Evolutionary conservation across 257 asterid species (phyloP).

Genomic region (Solanum pennellii): DNA sequence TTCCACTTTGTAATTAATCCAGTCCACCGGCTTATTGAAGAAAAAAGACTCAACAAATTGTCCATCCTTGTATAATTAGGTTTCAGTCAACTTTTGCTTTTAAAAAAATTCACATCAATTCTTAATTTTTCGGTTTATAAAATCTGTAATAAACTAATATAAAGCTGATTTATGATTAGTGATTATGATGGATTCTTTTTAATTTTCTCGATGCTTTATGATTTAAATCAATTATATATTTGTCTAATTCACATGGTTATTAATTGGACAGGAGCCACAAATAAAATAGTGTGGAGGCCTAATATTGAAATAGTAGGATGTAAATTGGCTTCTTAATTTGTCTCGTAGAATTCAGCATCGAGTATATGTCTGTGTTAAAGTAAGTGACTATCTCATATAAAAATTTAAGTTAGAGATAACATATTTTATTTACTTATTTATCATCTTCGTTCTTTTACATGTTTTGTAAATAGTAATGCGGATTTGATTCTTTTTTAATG

Average conservation of each 20-base stretch:
- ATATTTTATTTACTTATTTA: not conserved
- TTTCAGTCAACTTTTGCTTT: not conserved
- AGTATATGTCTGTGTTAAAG: not conserved
- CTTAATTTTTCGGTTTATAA: not conserved
- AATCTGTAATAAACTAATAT: not conserved
- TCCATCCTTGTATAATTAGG: not conserved
- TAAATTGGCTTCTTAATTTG: not conserved
- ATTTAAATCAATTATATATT: not conserved
- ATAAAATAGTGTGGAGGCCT: not conserved
- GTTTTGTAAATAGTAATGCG: too few relatives aligned
- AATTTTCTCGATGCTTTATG: not conserved
- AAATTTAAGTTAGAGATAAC: too few relatives aligned
- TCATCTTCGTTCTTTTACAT: too few relatives aligned
- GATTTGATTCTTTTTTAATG: too few relatives aligned
- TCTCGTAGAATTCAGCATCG: not conserved
- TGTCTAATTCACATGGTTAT: not conserved
- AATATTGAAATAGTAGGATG: not conserved
- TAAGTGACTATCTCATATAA: not conserved
- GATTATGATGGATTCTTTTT: not conserved
- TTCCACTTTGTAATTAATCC: not conserved
- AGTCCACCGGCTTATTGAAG: not conserved
- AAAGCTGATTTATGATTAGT: not conserved
- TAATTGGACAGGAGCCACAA: not conserved
- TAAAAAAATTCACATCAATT: not conserved
- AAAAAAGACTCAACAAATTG: not conserved